Base-by-base conservation (phyloP, 768 basidiomycete species). In the Leccinum sublutescens region DNA sequence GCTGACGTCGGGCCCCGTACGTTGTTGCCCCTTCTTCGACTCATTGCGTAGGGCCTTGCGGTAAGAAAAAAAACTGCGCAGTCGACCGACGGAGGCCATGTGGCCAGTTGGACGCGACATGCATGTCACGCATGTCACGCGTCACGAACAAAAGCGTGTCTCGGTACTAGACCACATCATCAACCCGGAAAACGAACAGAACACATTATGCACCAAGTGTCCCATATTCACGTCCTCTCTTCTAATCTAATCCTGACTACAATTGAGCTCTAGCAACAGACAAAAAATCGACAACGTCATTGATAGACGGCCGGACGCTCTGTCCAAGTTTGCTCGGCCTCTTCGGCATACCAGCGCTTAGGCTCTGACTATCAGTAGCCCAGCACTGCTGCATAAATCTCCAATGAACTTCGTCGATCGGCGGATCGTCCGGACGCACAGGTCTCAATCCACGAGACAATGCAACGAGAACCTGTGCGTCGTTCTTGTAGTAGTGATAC, bases 1-100 rank as follows among this genome's bases (percentile, higher is more conserved):
- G 92, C 92, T 27, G 90, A 92, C 0, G 88, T 85, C 2, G 92
- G 92, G 0, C 92, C 92, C 12, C 88, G 83, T 45, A 93, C 85
- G 58, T 89, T 89, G 70, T 84, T 82, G 2, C 57, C 34, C 49
- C 71, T 63, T 56, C 71, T 61, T 56, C 71, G 62, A 54, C 72
- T 72, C 71, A 74, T 72, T 6, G 27, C 43, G 40, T 40, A 31
- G 29, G 7, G 17, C 17, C 7, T 40, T 12, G 45, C 7, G 12
- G 52, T 54, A 51, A 68, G 62, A 62, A 51, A 50, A 55, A 56
- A 48, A 67, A 54, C 29, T 31, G 29, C 29, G 59, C 64, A 52
- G 8, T 9, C 27, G n/a, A 15, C 15, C 14, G 2, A 4, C 34
- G 15, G 3, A n/a, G 40, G 23, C 23, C n/a, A 40, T n/a, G 40